Base-by-base conservation (phyloP, 257 asterid species). In the Datura wrightii region DNA sequence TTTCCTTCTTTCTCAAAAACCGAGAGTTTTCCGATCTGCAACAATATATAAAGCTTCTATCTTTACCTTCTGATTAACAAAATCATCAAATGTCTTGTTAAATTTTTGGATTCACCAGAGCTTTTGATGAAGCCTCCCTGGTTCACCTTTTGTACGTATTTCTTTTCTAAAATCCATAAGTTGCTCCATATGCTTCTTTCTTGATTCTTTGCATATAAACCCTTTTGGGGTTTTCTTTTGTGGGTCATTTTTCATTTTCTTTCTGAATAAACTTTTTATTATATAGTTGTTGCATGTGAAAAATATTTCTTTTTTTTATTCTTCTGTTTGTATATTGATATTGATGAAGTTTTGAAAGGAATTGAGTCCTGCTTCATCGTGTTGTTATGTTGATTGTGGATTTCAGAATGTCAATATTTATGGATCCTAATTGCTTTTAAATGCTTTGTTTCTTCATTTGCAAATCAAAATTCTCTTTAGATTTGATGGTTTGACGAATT, bases 41-140 rank as follows among this genome's bases (percentile, higher is more conserved):
- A 71, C 56, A n/a, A 44, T 24, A 24, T 24, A 24, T 44, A 44
- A 41, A 44, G 39, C 36, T 13, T 42, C 3, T 9, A 4, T 42
- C 59, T 54, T 54, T 54, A 5, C 13, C 4, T 52, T 10, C 4
- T 52, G 1, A 46, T 46, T 46, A 46, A 46, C 50, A 55, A 55
- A 31, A 5, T n/a, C 18, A n/a, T 72, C 58, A 48, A 72, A 46
- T 46, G 46, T 78, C 7, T 78, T 74, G 60, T 74, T 19, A 37
- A 60, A 74, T 34, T 16, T 1, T 78, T 78, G 18, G 18, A 24
- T 78, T 31, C 62, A 34, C 8, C 46, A 7, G 48, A 67, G 13
- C 59, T 13, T 78, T 92, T 92, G 82, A 87, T 92, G 94, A 85
- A 88, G 91, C 95, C 90, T 88, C 92, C 89, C 83, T 87, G 91